Evolutionary conservation across 768 basidiomycete genomes (phyloP), one percentile per base, ranked within the genome.

Genomic region (Obba rivulosa): DNA sequence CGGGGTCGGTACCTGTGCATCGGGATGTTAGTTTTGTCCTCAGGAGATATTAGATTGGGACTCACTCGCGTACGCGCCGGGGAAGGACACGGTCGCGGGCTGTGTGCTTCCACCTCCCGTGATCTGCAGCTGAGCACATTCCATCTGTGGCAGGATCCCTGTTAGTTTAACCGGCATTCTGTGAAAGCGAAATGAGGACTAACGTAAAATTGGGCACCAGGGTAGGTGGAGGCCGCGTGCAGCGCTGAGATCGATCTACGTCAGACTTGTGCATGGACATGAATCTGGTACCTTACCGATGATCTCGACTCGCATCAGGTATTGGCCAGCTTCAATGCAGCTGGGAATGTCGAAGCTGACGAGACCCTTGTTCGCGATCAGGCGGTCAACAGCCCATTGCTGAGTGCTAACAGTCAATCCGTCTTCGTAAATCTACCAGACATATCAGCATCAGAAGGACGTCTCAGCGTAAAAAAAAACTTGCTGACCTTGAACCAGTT

Each of bases 121-220:
- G 50, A 70, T 64, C 41, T 62, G 54, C 34, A 70, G 58, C 53
- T 70, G 68, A 17, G 66, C 68, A 39, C 68, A 69, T 49, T 69
- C 68, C 66, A 69, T 68, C 64, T 64, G 24, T 7, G 31, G 2
- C 21, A 7, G 8, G 10, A 31, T 13, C 11, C 4, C 20, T 13
- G 21, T n/a, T 13, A 31, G 28, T 31, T 31, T 5, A 31, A 13
- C 28, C 7, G 13, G 13, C 28, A 31, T 31, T 13, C 13, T 37
- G 18, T 9, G 35, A 18, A 34, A n/a, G 14, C 16, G 39, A 55
- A 13, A 28, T 18, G 39, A 21, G 16, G 11, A 39, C 50, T 43
- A 28, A 55, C 77, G 55, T 79, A 81, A 66, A 81, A 67, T 50
- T 80, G 78, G 18, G 80, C 79, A 34, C 79, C 79, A 34, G 76